Evolutionary conservation across 441 rosid genomes (phyloP).

Genomic region (Mallotus japonicus): DNA sequence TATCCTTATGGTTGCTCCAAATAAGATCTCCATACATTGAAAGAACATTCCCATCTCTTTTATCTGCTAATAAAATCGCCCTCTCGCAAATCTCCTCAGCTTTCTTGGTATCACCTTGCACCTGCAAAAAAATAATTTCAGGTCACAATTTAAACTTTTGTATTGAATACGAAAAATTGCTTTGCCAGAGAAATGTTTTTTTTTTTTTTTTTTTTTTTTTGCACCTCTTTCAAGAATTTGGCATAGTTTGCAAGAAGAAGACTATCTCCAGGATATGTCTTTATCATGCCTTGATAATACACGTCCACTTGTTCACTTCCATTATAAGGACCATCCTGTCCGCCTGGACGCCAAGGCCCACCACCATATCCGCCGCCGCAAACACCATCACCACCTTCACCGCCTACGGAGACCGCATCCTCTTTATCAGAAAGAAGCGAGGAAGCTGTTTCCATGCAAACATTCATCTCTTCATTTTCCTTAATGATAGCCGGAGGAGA

Average conservation of each 20-base stretch:
- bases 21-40: slow-evolving; percentile 67
- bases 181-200: too few relatives aligned
- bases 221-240: slow-evolving; percentile 66
- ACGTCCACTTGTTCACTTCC: slow-evolving; percentile 44
- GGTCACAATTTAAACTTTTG: too few relatives aligned
- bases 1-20: slow-evolving; percentile 59
- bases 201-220: too few relatives aligned
- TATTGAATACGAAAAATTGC: background rate
- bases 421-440: background rate
- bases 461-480: slow-evolving; percentile 12
- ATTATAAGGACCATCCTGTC: slow-evolving; percentile 5
- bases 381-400: slow-evolving; percentile 14
- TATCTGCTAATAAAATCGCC: slow-evolving; percentile 44
- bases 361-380: slow-evolving; percentile 27
- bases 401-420: background rate
- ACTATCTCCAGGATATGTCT: slow-evolving; percentile 48
- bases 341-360: slow-evolving; percentile 28
- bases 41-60: slow-evolving; percentile 50
- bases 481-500: slow-evolving; percentile 13
- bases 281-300: slow-evolving; percentile 61
- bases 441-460: slow-evolving; percentile 8
- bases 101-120: slow-evolving; percentile 49
- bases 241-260: slow-evolving; percentile 72
- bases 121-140: slow-evolving; percentile 28
- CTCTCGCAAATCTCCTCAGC: slow-evolving; percentile 68